Base-by-base conservation (phyloP, 202 grass and related monocot species). In the Digitaria exilis region DNA sequence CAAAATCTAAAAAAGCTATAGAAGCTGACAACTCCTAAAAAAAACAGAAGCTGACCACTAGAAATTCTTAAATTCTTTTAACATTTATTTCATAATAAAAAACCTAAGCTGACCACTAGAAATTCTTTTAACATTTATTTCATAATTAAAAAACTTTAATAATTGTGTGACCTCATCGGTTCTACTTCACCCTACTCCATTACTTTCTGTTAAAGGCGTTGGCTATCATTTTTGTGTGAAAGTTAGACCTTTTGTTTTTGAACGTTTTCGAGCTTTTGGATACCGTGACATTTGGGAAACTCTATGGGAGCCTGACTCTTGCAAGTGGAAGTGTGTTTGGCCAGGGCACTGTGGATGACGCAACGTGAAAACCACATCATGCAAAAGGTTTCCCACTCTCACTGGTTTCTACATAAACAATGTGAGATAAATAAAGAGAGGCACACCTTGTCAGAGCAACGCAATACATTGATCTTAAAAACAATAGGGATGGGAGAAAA, bases 321-420 rank as follows among this genome's bases (percentile, higher is more conserved):
- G 44, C 66, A 69, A 81, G 62, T 76, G 44, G 71, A 81, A 71
- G 41, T 82, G 78, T 57, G 83, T 24, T 51, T 58, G 72, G 58
- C 13, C 5, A 31, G 46, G 24, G 18, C 6, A 65, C 60, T 64
- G 71, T 81, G 44, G 76, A 69, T 42, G 72, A 57, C 18, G 69
- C 69, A 80, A 34, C 34, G 9, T 83, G 69, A 75, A 57, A 24
- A 65, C 8, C 25, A 18, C 15, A 70, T 17, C 61, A 71, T n/a
- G n/a, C 52, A 56, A 12, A 49, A 56, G n/a, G 34, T 43, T 34
- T 52, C 43, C 69, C 54, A 25, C 52, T 69, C 73, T 15, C 37
- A 49, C 25, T 72, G 3, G 32, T 30, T 83, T 63, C 69, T 51
- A 39, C 15, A 67, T 26, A 2, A 5, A 5, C 18, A 49, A 31